phyloP scores from a whole-genome alignment of 192 early-diverging fungal species.

The Backusella circina region DNA sequence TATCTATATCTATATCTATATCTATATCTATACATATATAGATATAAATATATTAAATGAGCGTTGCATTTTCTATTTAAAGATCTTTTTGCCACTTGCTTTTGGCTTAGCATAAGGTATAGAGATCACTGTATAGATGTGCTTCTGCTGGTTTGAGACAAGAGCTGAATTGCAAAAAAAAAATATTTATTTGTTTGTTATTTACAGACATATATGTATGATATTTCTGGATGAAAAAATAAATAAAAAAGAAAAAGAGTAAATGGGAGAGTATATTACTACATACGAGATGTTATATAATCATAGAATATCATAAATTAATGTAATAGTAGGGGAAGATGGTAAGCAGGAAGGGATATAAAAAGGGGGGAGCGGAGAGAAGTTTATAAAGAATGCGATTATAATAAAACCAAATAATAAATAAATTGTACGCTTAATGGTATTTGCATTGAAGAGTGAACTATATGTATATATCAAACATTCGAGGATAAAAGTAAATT shows the following conservation, averaged over 20 bases:
- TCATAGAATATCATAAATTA: background rate
- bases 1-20: too few relatives aligned
- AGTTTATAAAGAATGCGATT: background rate
- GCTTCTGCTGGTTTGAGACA: background rate
- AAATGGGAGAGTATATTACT: background rate
- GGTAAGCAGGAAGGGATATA: background rate
- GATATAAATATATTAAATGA: background rate
- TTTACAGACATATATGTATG: background rate
- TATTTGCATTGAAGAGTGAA: background rate
- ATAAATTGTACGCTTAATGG: background rate
- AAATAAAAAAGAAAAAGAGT: background rate
- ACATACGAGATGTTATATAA: background rate
- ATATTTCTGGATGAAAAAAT: background rate
- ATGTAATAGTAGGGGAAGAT: background rate
- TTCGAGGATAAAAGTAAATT: background rate
- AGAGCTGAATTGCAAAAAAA: background rate
- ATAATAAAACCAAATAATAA: constrained; percentile 3
- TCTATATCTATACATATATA: background rate
- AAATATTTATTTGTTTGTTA: background rate
- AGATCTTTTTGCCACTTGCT: background rate
- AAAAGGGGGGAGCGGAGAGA: background rate
- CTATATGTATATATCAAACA: background rate
- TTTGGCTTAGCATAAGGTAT: background rate
- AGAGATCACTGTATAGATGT: background rate
- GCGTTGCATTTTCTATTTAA: background rate